phyloP scores from a whole-genome alignment of 2,329 filamentous ascomycete species.

The Aspergillus sp. region DNA sequence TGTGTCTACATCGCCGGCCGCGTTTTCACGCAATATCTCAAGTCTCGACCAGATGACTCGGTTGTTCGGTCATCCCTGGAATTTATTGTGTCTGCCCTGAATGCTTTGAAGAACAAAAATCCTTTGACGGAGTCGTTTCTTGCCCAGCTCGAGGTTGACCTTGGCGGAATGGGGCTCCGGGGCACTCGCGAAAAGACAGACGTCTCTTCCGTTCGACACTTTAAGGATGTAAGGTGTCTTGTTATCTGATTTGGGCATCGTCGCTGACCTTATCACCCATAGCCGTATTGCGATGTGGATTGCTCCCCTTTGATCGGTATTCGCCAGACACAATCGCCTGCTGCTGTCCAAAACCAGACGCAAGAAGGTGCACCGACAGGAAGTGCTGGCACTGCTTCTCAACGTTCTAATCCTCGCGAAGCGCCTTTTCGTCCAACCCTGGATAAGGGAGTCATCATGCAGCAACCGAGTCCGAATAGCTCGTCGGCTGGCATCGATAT shows the following conservation, averaged over 20 bases:
- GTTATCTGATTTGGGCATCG: no score
- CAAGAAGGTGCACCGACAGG: neutral
- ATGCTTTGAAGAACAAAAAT: slow-evolving; percentile 76
- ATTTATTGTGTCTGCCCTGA: slow-evolving; percentile 84
- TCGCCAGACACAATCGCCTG: slow-evolving; percentile 6
- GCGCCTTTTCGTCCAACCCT: slow-evolving; percentile 17
- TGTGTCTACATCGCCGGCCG: slow-evolving; percentile 92
- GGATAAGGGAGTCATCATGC: slow-evolving; percentile 9
- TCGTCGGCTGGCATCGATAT: neutral
- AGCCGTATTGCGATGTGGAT: no score
- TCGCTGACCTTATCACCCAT: no score
- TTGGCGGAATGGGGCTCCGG: slow-evolving; percentile 51
- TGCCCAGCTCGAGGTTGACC: slow-evolving; percentile 83
- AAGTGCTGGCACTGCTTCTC: neutral
- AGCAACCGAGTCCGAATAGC: slow-evolving; percentile 1
- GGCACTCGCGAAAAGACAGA: no score
- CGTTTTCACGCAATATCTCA: slow-evolving; percentile 94
- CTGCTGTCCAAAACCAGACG: neutral
- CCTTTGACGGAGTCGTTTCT: slow-evolving; percentile 91
- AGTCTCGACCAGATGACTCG: slow-evolving; percentile 76
- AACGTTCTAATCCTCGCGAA: slow-evolving; percentile 3
- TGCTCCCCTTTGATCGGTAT: slow-evolving; percentile 3
- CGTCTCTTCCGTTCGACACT: no score
- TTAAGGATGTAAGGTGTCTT: no score
- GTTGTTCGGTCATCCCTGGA: slow-evolving; percentile 71